These are phyloP conservation scores for Chlamydomonas reinhardtii DNA, from an alignment of 163 green algal genomes.

Conservation along the genomic window DNA sequence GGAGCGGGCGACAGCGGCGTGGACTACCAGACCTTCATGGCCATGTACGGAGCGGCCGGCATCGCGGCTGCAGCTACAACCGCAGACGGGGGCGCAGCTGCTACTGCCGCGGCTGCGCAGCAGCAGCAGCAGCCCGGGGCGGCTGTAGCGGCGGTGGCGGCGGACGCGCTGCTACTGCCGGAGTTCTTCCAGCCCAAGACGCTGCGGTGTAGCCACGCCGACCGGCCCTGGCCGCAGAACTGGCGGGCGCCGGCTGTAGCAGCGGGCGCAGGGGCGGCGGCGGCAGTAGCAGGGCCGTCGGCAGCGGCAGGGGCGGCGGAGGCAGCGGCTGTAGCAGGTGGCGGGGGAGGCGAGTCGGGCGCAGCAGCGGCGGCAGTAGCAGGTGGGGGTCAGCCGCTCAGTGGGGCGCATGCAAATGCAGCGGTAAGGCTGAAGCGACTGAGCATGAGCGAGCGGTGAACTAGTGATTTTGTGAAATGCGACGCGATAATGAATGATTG, in stretches of 20 bases:
- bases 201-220: not conserved
- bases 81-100: not conserved
- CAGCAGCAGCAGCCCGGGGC: not conserved
- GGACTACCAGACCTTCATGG: constrained; percentile 27
- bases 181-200: constrained; percentile 6
- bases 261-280: not conserved
- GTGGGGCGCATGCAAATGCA: not conserved
- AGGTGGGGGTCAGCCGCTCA: not conserved
- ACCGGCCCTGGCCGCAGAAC: not conserved
- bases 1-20: not conserved
- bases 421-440: constrained; percentile 17
- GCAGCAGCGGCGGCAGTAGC: not conserved
- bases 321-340: too few species aligned
- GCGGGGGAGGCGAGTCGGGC: not conserved
- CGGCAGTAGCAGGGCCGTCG: too few species aligned
- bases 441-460: not conserved
- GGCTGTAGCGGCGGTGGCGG: too few species aligned
- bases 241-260: not conserved
- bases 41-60: not conserved
- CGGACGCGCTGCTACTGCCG: too few species aligned
- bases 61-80: not conserved
- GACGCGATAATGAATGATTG: too few species aligned
- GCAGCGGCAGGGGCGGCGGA: not conserved
- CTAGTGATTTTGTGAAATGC: too few species aligned
- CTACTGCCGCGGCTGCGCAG: not conserved